Percentiles rank a stretch among this genome's conserved stretches.
phyloP scores from a whole-genome alignment of 257 asterid species.

The Cynanchum wilfordii region DNA sequence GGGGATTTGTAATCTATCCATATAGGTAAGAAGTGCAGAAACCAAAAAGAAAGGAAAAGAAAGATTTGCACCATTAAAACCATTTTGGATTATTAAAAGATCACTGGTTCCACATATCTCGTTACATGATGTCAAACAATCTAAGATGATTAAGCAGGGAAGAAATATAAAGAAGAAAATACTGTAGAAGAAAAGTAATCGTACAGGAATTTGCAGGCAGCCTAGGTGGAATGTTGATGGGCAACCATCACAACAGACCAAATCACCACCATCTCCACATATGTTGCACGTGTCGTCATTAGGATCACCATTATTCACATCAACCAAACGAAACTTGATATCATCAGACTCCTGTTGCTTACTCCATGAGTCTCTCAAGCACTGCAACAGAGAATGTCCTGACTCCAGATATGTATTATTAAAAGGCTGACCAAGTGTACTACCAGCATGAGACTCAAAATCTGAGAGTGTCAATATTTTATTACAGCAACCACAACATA shows the following conservation, averaged over 20 bases:
- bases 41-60: not conserved
- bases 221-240: slow-evolving; percentile 92
- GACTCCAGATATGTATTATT: slow-evolving; percentile 52
- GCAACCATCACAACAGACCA: slow-evolving; percentile 92
- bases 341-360: slow-evolving; percentile 44
- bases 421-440: slow-evolving; percentile 44
- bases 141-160: slow-evolving; percentile 2
- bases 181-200: slow-evolving; percentile 13
- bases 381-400: slow-evolving; percentile 60
- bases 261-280: slow-evolving; percentile 94
- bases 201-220: slow-evolving; percentile 76
- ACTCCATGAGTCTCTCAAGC: slow-evolving; percentile 73
- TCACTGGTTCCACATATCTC: not conserved
- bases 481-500: slow-evolving; percentile 75
- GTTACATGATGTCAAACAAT: not conserved
- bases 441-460: slow-evolving; percentile 74
- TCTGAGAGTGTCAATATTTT: slow-evolving; percentile 32
- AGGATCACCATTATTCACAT: slow-evolving; percentile 77
- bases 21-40: not conserved
- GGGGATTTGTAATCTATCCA: not conserved
- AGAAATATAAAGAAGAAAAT: slow-evolving; percentile 1
- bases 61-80: not conserved
- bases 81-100: not conserved
- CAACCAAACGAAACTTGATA: slow-evolving; percentile 55
- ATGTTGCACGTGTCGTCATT: slow-evolving; percentile 89